phyloP scores from a whole-genome alignment of 169 alveolate species.

The Plasmodium relictum region DNA sequence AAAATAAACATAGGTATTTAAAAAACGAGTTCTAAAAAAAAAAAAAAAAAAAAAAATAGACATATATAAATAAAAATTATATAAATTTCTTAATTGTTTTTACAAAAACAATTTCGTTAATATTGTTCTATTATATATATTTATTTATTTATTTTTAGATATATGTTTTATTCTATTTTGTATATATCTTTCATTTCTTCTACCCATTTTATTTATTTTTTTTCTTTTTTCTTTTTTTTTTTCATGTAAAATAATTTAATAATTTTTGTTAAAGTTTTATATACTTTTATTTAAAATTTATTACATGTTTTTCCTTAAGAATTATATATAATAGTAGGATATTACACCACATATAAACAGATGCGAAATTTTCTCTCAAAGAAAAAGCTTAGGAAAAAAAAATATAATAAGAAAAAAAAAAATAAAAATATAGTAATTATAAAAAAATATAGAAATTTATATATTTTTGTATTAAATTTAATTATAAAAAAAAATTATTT shows the following conservation, averaged over 20 bases:
- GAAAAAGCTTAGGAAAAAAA: conserved; percentile 41
- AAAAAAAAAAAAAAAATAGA: not conserved
- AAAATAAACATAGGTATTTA: conserved; percentile 10
- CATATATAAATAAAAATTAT: not conserved
- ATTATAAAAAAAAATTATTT: not conserved
- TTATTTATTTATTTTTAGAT: not conserved
- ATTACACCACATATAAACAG: conserved; percentile 70
- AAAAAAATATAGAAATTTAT: not conserved
- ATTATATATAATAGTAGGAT: conserved; percentile 37
- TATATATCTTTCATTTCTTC: not conserved
- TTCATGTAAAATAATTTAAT: too few species aligned
- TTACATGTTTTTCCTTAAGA: conserved; percentile 28
- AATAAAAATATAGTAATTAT: not conserved
- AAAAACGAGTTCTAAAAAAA: not conserved
- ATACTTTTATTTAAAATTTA: not conserved
- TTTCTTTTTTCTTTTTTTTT: too few species aligned
- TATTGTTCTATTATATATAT: too few species aligned
- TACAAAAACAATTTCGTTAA: too few species aligned
- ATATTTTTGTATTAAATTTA: not conserved
- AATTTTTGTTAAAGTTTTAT: too few species aligned
- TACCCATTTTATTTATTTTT: not conserved
- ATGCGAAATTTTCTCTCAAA: conserved; percentile 67
- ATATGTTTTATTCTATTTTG: not conserved
- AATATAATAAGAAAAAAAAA: not conserved
- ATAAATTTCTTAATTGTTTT: not conserved